Base-by-base conservation (phyloP, 2,329 filamentous ascomycete genomes). In the Fusarium sp. region DNA sequence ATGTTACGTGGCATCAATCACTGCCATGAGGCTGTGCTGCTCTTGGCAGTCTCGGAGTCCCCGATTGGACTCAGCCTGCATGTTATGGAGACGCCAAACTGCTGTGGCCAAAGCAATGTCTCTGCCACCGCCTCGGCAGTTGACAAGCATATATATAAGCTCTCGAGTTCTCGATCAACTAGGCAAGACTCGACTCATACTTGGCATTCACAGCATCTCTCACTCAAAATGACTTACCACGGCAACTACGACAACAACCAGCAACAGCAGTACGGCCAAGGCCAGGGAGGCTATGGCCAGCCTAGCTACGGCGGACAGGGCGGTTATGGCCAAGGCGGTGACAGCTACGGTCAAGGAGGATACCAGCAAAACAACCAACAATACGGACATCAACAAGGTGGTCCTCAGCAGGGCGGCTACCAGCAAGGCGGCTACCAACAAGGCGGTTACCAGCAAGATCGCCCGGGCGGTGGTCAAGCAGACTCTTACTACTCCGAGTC, bases 1-100 rank as follows among this genome's bases (percentile, higher is more conserved):
- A 32, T 28, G 39, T 34, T 61, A 61, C 58, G 58, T 61, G 58
- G 57, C 57, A 61, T 61, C 50, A 61, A 41, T 51, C 44, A 51
- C 15, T 34, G 12, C 32, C 15, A 25, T 57, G 57, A 43, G 58
- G 58, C 58, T 49, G 51, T 61, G 58, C 51, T 48, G 28, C 58
- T 19, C 34, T 52, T 42, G 11, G 25, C 44, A 19, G n/a, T 25
- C 22, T 51, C 36, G 34, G 12, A 5, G 15, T 19, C 9, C 24
- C 45, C 40, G 44, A 61, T 61, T 61, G 58, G 58, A 13, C 19
- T 46, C 25, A 26, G 34, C 13, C 5, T 28, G 9, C 51, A 34
- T 13, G 31, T 29, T 31, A 26, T 56, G 51, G 50, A 42, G 35
- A 34, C 57, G 32, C 51, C 35, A 32, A 61, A 13, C 24, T 57